These are phyloP conservation scores for Ogataea chonburiensis DNA, from an alignment of 805 yeast species.

Conservation along the genomic window DNA sequence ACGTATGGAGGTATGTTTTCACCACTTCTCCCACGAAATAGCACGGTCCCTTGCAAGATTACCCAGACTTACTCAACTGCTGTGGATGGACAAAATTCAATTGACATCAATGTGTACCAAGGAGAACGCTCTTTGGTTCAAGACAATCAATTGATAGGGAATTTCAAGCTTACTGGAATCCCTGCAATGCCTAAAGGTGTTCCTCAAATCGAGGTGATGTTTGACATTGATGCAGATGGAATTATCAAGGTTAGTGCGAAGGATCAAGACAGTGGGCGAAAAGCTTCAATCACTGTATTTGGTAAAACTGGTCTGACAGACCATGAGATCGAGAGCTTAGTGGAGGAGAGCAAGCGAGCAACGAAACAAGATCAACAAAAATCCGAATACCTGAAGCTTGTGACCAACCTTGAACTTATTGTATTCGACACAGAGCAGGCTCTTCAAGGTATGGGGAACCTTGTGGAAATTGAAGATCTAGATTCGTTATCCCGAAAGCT, in stretches of 20 bases:
- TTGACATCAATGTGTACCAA: slow-evolving; percentile 95
- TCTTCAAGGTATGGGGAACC: slow-evolving; percentile 24
- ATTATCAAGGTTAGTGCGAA: slow-evolving; percentile 93
- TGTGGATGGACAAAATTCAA: slow-evolving; percentile 91
- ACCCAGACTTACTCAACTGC: slow-evolving; percentile 94
- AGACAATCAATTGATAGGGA: slow-evolving; percentile 93
- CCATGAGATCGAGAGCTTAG: slow-evolving; percentile 87
- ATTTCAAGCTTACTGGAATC: slow-evolving; percentile 87
- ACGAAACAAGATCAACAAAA: slow-evolving; percentile 67
- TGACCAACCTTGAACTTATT: slow-evolving; percentile 54
- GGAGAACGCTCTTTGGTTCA: slow-evolving; percentile 96
- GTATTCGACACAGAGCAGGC: slow-evolving; percentile 38
- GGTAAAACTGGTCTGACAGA: slow-evolving; percentile 93
- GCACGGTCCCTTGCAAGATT: slow-evolving; percentile 92
- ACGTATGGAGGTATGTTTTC: slow-evolving; percentile 97
- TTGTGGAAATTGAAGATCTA: slow-evolving; percentile 18
- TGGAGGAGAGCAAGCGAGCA: slow-evolving; percentile 84
- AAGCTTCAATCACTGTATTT: slow-evolving; percentile 92
- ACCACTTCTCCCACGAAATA: slow-evolving; percentile 80
- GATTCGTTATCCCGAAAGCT: slow-evolving; percentile 22
- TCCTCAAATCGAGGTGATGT: slow-evolving; percentile 87
- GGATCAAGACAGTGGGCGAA: slow-evolving; percentile 91
- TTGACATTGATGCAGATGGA: slow-evolving; percentile 96
- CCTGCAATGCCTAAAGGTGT: slow-evolving; percentile 89
- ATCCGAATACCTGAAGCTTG: slow-evolving; percentile 61